These are phyloP conservation scores for Pugionium dolabratum DNA, from an alignment of 345 rosid species.

Conservation along the genomic window DNA sequence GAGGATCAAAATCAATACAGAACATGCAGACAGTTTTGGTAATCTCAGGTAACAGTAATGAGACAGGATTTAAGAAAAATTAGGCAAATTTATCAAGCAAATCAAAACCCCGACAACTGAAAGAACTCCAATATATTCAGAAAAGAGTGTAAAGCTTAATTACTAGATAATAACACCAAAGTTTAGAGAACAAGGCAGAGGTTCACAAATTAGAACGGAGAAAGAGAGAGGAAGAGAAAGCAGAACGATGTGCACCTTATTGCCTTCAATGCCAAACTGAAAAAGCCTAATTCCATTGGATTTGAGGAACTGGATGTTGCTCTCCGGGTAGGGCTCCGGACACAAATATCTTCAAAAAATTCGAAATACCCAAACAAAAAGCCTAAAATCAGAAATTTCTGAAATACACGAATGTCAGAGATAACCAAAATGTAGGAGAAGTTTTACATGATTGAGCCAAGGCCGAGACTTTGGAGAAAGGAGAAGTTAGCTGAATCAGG, in stretches of 20 bases:
- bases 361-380: background rate
- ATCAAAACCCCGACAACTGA: background rate
- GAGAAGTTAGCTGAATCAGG: conserved; percentile 90
- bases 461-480: conserved; percentile 80
- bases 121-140: conserved; percentile 1
- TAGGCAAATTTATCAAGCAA: conserved; percentile 2
- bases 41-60: conserved; percentile 16
- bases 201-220: conserved; percentile 1
- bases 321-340: conserved; percentile 87
- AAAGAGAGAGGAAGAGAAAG: background rate
- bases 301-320: conserved; percentile 71
- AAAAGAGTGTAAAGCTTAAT: background rate
- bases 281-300: conserved; percentile 73
- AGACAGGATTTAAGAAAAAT: conserved; percentile 18
- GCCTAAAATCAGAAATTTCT: conserved; percentile 18
- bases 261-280: conserved; percentile 89
- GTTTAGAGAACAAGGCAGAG: conserved; percentile 18
- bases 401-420: background rate
- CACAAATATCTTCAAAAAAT: conserved; percentile 63
- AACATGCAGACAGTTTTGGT: conserved; percentile 11
- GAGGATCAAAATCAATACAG: conserved; percentile 19
- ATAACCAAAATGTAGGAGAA: background rate
- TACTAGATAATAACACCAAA: conserved; percentile 18
- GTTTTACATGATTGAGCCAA: conserved; percentile 86
- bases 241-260: conserved; percentile 51